Evolutionary conservation across 441 rosid species (phyloP), one percentile per base, ranked within the genome.

Genomic region (Aquilaria agallochum): DNA sequence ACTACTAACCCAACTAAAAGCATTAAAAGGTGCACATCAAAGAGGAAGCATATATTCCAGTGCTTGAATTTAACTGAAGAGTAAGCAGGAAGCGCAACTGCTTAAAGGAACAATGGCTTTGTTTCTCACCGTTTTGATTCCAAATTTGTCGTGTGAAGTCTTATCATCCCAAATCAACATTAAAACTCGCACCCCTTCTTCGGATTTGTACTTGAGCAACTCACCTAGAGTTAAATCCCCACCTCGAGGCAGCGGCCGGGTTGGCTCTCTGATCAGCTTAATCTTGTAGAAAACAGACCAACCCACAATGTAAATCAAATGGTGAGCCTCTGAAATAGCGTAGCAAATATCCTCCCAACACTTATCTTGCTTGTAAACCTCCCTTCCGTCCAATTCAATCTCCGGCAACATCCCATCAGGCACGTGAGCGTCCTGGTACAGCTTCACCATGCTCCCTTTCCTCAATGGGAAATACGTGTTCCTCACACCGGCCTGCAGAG

Each of bases 281-380:
- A 90, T 69, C 82, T 86, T 88, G 13, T 87, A 72, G 34, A 79
- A 90, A 31, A 93, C 86, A 27, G 98, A 93, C 98, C 98, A 93
- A 5, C 98, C 98, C 30, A 72, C 91, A 10, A 93, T 60, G 74
- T 93, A 93, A 49, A 93, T 73, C 88, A 93, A 8, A 73, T 90
- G 97, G 54, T 90, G 97, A 75, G 98, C 98, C 67, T 93, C 97
- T 0, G 80, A 81, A 2, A 93, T 70, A 0, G 97, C 92, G 69
- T 77, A 60, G 53, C 96, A 90, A 31, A 93, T 83, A 68, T 93
- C 98, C 69, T 88, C 96, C 98, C 98, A 93, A 59, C 98, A 93
- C 12, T 74, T 76, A 0, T 58, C 78, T 0, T 81, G 90, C 68
- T 45, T 64, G 36, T 79, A 90, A 55, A 79, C 68, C 64, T 68